Percentiles rank a stretch among this genome's conserved stretches.
Conservation (phyloP, 129 eudicot species). For the Tagetes erecta region DNA sequence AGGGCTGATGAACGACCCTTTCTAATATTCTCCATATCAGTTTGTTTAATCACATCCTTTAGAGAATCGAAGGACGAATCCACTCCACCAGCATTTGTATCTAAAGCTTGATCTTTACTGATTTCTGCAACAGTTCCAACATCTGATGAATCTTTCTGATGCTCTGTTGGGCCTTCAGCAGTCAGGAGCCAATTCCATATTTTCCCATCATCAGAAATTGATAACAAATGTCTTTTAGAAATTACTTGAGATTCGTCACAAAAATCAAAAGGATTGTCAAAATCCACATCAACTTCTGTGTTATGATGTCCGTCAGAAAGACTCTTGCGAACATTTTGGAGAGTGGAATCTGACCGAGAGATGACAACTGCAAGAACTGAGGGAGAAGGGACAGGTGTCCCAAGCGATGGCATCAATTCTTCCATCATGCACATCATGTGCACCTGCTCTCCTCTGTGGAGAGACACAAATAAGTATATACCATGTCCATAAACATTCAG, state of each 20-base stretch:
- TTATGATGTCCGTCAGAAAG: constrained; percentile 49
- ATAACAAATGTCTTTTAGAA: constrained; percentile 74
- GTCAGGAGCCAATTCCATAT: constrained; percentile 96
- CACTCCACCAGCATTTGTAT: constrained; percentile 34
- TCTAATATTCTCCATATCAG: constrained; percentile 46
- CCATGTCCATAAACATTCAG: constrained; percentile 18
- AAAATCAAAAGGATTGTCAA: constrained; percentile 77
- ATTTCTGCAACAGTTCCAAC: constrained; percentile 29
- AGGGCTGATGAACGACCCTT: constrained; percentile 34
- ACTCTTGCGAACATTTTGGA: constrained; percentile 65
- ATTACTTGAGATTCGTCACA: constrained; percentile 64
- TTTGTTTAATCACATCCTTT: constrained; percentile 33
- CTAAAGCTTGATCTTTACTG: constrained; percentile 32
- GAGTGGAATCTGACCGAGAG: constrained; percentile 76
- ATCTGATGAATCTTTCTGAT: constrained; percentile 43
- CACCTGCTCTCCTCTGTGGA: constrained; percentile 85
- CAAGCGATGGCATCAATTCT: constrained; percentile 94
- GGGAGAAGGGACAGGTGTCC: constrained; percentile 91
- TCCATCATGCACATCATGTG: constrained; percentile 84
- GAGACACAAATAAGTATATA: constrained; percentile 36
- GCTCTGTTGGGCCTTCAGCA: constrained; percentile 67
- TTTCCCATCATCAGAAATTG: constrained; percentile 98
- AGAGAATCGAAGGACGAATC: constrained; percentile 38
- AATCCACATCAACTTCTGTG: constrained; percentile 48
- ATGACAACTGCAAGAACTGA: constrained; percentile 81